A percentile compares a stretch with the other conserved stretches of the same genome.
Evolutionary conservation across 2,329 filamentous ascomycete genomes (phyloP).

Genomic region (Mycosphaerella sp.): DNA sequence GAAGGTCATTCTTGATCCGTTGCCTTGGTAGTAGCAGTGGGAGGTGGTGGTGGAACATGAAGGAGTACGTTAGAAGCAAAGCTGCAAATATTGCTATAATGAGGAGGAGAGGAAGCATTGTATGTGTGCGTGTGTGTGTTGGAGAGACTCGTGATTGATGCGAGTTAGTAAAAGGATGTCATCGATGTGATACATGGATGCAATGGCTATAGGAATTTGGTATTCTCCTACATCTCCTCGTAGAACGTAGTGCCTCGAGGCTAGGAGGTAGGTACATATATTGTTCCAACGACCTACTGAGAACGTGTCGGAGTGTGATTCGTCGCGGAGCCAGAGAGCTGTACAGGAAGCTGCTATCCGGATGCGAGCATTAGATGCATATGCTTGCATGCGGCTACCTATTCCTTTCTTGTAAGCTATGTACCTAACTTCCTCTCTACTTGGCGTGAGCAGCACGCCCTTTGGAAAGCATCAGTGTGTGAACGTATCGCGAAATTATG

Average conservation of each 20-base stretch:
- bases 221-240: background rate
- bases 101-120: background rate
- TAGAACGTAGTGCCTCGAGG: no score
- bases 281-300: background rate
- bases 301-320: conserved; percentile 12
- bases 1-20: background rate
- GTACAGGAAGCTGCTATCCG: background rate
- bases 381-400: no score
- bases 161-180: no score
- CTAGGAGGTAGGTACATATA: background rate
- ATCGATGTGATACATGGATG: background rate
- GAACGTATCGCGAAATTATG: no score
- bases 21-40: background rate
- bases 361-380: no score
- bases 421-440: no score
- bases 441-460: no score
- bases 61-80: background rate
- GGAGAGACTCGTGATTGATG: no score
- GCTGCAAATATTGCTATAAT: background rate
- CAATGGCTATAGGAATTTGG: no score
- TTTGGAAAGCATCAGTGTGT: no score
- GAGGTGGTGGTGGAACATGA: background rate
- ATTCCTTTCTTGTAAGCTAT: no score
- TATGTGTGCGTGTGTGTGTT: background rate
- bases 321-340: background rate